Evolutionary conservation across 352 stramenopile genomes (phyloP), one percentile per base, ranked within the genome.

Genomic region (Ophiocytium majus): DNA sequence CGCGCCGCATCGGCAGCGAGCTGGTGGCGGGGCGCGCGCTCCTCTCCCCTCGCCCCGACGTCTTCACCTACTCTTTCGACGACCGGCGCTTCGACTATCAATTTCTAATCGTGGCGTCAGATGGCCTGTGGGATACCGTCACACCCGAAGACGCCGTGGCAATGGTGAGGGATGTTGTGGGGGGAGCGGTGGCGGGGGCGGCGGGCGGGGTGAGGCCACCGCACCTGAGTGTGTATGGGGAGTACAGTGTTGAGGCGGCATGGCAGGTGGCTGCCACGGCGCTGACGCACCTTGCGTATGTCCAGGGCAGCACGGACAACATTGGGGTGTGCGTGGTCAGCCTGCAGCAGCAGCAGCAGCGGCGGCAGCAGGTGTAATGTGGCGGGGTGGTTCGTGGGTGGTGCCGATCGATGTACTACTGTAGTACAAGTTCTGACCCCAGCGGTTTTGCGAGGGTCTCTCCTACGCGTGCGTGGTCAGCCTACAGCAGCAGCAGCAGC

Each of bases 221-320:
- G 64, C 34, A 76, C 64, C 34, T 76, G 34, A 10, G 5, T 37
- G 17, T 23, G 0, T 83, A 84, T 49, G 78, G 78, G 43, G 63
- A 79, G 14, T 86, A 86, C 50, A 35, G 31, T 50, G 63, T 71
- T 32, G 78, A 34, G 63, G 63, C 82, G 79, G 83, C 79, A 37
- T 89, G 79, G 33, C 85, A 89, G 64, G 83, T 84, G 63, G 79
- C 83, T 63, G 85, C 85, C 10, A 83, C 82, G 31, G 82, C 79
- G 17, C 79, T 89, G 9, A 89, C 85, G 43, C 85, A 94, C 31
- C 94, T 98, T 86, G 93, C 94, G 36, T 98, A 97, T 85, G 91
- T 98, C n/a, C 92, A 95, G 75, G 95, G 96, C 75, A 97, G 93
- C 76, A 93, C 93, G 1, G 96, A 98, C 86, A 98, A 98, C 83